These are phyloP conservation scores for Polymyxa betae DNA, from an alignment of 208 protist genomes.

Conservation along the genomic window DNA sequence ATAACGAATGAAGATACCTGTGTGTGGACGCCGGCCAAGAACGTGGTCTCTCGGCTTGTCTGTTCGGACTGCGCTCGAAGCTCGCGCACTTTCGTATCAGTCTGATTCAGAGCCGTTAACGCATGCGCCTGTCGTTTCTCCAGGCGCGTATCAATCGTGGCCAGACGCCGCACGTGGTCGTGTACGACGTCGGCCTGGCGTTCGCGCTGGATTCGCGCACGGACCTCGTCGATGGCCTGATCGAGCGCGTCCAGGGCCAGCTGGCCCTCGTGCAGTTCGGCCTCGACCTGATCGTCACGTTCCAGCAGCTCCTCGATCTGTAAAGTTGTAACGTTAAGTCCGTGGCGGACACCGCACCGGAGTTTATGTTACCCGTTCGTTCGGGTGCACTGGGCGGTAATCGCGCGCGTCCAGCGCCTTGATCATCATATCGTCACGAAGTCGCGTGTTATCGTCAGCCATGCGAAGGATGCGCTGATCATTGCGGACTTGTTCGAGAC, in stretches of 20 bases:
- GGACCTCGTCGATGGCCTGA: constrained; percentile 1
- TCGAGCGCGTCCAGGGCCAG: neutral
- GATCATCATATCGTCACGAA: neutral
- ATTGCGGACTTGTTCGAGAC: neutral
- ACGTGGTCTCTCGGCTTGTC: neutral
- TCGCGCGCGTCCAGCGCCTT: neutral
- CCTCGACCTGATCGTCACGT: neutral
- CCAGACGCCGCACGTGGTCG: neutral
- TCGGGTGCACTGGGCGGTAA: neutral
- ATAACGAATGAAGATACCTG: too few relatives aligned
- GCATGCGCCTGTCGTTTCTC: constrained; percentile 28
- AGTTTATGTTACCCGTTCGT: neutral
- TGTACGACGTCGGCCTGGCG: neutral
- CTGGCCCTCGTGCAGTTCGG: neutral
- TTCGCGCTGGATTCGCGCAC: neutral
- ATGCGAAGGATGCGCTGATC: neutral
- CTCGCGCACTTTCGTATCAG: constrained; percentile 18
- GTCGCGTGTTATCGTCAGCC: neutral
- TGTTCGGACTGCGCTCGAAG: neutral
- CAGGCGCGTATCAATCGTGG: neutral
- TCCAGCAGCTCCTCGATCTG: neutral
- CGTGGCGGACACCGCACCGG: neutral
- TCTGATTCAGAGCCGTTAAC: constrained; percentile 26
- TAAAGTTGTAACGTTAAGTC: neutral
- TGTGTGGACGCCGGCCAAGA: neutral